phyloP scores from a whole-genome alignment of 2,329 filamentous ascomycete genomes.

The Neospermospora avenae region DNA sequence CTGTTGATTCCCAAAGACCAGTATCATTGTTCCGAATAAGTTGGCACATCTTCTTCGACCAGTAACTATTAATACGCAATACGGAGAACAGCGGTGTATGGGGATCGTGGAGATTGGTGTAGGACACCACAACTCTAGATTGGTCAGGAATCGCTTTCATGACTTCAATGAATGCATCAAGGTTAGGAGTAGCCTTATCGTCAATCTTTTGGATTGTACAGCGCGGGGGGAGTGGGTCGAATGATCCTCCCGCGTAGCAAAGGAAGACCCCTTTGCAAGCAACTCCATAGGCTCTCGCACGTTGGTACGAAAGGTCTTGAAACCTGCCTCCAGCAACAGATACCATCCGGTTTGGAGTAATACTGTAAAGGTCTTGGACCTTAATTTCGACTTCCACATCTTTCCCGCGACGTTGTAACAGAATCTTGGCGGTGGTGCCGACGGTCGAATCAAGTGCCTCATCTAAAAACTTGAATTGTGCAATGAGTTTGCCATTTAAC shows the following conservation, averaged over 20 bases:
- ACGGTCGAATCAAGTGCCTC: constrained; percentile 89
- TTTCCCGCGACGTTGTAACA: constrained; percentile 84
- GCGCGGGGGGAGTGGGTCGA: constrained; percentile 86
- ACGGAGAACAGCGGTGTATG: constrained; percentile 94
- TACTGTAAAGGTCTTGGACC: constrained; percentile 87
- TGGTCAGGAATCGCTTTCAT: constrained; percentile 81
- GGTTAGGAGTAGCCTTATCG: constrained; percentile 83
- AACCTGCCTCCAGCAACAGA: constrained; percentile 92
- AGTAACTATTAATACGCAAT: constrained; percentile 89
- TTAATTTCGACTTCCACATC: constrained; percentile 80
- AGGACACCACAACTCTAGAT: constrained; percentile 86
- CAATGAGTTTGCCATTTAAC: constrained; percentile 89
- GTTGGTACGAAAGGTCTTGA: constrained; percentile 94
- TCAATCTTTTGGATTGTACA: constrained; percentile 94
- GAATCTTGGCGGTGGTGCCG: constrained; percentile 68
- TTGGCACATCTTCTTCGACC: constrained; percentile 91
- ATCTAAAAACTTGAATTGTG: constrained; percentile 88
- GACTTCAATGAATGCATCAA: constrained; percentile 86
- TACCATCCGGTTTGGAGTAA: constrained; percentile 94
- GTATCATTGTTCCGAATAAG: constrained; percentile 85
- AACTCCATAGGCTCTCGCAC: constrained; percentile 92
- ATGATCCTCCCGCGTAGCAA: constrained; percentile 91
- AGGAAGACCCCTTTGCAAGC: constrained; percentile 90
- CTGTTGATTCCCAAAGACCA: constrained; percentile 91
- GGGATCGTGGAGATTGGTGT: constrained; percentile 91